These are phyloP conservation scores for Osmanthus fragrans DNA, from an alignment of 257 asterid species.

Conservation along the genomic window DNA sequence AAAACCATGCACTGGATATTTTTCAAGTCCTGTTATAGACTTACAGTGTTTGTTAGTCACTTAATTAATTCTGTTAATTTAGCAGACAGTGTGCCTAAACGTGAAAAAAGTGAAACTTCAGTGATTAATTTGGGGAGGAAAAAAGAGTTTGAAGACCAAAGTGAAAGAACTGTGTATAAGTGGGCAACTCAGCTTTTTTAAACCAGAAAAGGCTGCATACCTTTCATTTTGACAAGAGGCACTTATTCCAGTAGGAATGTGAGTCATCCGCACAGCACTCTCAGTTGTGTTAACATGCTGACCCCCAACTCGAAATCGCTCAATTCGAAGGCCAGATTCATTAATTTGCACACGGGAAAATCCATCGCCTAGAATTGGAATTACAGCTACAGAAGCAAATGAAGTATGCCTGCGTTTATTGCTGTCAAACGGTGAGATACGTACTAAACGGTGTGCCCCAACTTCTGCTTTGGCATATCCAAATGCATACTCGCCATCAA, in stretches of 20 bases:
- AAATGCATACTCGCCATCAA: slow-evolving; percentile 83
- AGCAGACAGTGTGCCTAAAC: neutral
- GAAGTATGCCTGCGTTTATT: slow-evolving; percentile 93
- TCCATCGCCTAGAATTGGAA: slow-evolving; percentile 83
- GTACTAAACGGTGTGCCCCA: slow-evolving; percentile 95
- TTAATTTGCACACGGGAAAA: slow-evolving; percentile 71
- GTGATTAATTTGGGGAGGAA: neutral
- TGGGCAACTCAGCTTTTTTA: neutral
- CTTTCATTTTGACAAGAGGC: slow-evolving; percentile 94
- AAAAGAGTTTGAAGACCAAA: slow-evolving; percentile 2
- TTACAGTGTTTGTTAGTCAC: neutral
- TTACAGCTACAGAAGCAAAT: slow-evolving; percentile 92
- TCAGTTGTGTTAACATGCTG: slow-evolving; percentile 89
- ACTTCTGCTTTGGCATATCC: slow-evolving; percentile 97
- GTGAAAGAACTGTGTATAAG: neutral
- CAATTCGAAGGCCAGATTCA: slow-evolving; percentile 84
- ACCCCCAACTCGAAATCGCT: slow-evolving; percentile 82
- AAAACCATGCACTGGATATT: neutral
- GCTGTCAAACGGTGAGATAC: slow-evolving; percentile 88
- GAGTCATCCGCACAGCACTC: slow-evolving; percentile 95
- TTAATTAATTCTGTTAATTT: no score
- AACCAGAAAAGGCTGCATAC: slow-evolving; percentile 29
- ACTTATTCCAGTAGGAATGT: slow-evolving; percentile 84
- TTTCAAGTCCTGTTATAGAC: neutral
- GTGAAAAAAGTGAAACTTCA: neutral